phyloP scores from a whole-genome alignment of 352 stramenopile genomes.

The Pythium folliculosum region DNA sequence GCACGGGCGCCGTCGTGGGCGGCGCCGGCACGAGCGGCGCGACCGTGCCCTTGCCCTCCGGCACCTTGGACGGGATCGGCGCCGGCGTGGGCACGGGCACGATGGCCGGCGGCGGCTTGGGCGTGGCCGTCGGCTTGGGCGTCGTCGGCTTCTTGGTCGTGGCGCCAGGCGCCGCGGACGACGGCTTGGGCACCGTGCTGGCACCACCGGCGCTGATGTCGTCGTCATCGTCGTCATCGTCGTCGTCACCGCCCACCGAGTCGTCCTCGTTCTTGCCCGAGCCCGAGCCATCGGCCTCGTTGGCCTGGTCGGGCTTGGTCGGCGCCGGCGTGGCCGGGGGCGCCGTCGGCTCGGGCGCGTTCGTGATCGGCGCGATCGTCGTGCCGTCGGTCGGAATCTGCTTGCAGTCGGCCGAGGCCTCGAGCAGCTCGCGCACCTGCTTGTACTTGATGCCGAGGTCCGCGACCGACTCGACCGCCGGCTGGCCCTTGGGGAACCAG shows the following conservation, averaged over 20 bases:
- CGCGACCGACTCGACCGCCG: slow-evolving; percentile 1
- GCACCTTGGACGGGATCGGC: slow-evolving; percentile 4
- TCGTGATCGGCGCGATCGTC: slow-evolving; percentile 10
- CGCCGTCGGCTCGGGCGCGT: neutral
- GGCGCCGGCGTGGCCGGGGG: slow-evolving; percentile 5
- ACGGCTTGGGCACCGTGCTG: slow-evolving; percentile 5
- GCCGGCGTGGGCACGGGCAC: slow-evolving; percentile 12
- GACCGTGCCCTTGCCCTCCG: slow-evolving; percentile 10
- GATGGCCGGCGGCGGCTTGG: slow-evolving; percentile 11
- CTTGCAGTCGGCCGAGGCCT: no score
- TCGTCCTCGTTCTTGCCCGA: no score
- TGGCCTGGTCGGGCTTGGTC: slow-evolving; percentile 6
- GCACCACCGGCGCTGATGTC: neutral
- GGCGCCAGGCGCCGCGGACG: neutral
- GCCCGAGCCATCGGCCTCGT: slow-evolving; percentile 9
- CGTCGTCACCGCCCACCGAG: slow-evolving; percentile 8
- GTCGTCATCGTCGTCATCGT: neutral
- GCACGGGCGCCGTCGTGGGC: neutral
- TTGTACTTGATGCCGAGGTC: slow-evolving; percentile 16
- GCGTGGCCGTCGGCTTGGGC: slow-evolving; percentile 5
- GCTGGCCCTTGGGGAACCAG: slow-evolving; percentile 16
- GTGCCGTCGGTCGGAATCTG: neutral
- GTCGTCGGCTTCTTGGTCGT: slow-evolving; percentile 1
- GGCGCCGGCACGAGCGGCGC: slow-evolving; percentile 19
- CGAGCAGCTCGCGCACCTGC: no score